These are phyloP conservation scores for Psophocarpus tetragonolobus DNA, from an alignment of 306 rosid species.

Conservation along the genomic window DNA sequence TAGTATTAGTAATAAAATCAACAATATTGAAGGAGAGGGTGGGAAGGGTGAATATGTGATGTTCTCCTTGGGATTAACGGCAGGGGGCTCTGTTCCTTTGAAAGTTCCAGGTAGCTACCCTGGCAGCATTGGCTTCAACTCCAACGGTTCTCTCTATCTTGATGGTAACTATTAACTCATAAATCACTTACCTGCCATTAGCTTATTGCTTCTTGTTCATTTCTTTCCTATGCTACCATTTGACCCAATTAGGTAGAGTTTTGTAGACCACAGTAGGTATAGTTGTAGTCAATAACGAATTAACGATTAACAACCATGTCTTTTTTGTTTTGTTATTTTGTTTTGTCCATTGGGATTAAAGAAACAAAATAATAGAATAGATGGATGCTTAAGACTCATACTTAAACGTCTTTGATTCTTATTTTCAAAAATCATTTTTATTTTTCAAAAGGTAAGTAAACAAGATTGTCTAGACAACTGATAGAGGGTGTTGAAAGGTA, in stretches of 20 bases:
- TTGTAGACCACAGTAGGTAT: background rate
- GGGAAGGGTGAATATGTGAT: conserved; percentile 49
- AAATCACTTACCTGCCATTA: background rate
- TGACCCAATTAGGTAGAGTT: background rate
- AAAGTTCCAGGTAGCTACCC: conserved; percentile 80
- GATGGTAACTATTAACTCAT: conserved; percentile 56
- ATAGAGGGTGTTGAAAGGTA: background rate
- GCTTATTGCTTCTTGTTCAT: background rate
- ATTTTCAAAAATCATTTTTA: background rate
- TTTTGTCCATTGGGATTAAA: background rate
- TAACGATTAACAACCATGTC: background rate
- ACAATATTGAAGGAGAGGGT: conserved; percentile 58
- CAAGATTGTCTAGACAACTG: background rate
- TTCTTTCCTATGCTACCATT: background rate
- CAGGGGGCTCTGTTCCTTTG: conserved; percentile 59
- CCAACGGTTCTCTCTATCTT: conserved; percentile 85
- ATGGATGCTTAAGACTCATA: background rate
- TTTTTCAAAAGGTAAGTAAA: background rate
- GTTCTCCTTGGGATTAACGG: conserved; percentile 69
- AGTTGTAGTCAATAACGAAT: background rate
- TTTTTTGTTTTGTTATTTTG: background rate
- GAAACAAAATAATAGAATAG: background rate
- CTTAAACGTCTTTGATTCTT: background rate
- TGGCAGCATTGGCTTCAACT: conserved; percentile 92
- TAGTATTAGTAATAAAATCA: conserved; percentile 40